These are phyloP conservation scores for Pichia manshurica DNA, from an alignment of 805 yeast species.

Conservation along the genomic window DNA sequence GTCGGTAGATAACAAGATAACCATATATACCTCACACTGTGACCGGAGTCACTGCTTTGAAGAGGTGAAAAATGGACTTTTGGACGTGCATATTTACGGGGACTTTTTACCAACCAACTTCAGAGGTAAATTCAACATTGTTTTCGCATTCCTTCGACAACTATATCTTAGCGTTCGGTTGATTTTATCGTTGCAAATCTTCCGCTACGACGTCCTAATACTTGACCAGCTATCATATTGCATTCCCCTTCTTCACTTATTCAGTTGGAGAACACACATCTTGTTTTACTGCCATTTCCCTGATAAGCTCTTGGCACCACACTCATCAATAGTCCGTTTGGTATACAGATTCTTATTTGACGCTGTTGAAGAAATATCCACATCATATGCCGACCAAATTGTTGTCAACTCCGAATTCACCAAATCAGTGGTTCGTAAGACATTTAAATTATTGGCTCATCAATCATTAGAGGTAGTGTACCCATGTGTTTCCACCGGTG, in stretches of 20 bases:
- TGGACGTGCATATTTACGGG: slow-evolving; percentile 71
- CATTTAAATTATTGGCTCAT: slow-evolving; percentile 44
- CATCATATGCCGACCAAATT: slow-evolving; percentile 66
- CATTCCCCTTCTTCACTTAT: slow-evolving; percentile 60
- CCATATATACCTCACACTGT: slow-evolving; percentile 84
- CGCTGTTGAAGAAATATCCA: slow-evolving; percentile 73
- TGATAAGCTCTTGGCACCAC: slow-evolving; percentile 69
- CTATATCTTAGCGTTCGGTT: slow-evolving; percentile 48
- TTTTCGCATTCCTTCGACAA: slow-evolving; percentile 83
- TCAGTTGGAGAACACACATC: slow-evolving; percentile 41
- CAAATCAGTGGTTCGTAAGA: slow-evolving; percentile 53
- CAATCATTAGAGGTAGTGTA: slow-evolving; percentile 54
- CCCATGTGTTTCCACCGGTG: slow-evolving; percentile 62
- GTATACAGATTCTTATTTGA: slow-evolving; percentile 82
- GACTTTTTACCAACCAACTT: slow-evolving; percentile 75
- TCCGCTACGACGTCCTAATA: slow-evolving; percentile 61
- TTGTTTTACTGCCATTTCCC: slow-evolving; percentile 96
- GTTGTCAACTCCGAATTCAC: slow-evolving; percentile 91
- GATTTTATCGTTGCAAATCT: slow-evolving; percentile 44
- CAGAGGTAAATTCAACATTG: slow-evolving; percentile 62
- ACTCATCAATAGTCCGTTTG: slow-evolving; percentile 47
- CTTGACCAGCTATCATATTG: slow-evolving; percentile 87
- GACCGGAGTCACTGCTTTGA: slow-evolving; percentile 86
- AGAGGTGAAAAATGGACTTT: slow-evolving; percentile 57
- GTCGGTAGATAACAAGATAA: slow-evolving; percentile 44